A percentile compares a stretch with the other conserved stretches of the same genome.
Evolutionary conservation across 2,329 filamentous ascomycete species (phyloP).

Genomic region (Pseudogymnoascus destructans): DNA sequence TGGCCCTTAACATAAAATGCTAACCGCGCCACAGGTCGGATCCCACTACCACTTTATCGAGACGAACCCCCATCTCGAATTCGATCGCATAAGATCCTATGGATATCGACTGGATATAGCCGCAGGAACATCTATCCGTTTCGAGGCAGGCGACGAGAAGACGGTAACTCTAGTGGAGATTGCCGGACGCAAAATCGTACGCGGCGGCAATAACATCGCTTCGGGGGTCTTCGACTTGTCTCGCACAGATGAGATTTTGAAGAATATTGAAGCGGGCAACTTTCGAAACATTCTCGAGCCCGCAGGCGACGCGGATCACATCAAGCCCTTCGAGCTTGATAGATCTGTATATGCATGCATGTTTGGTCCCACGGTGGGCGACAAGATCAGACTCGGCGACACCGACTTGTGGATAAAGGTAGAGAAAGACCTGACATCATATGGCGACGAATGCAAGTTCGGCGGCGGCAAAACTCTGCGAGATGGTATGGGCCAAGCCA

Average conservation of each 20-base stretch:
- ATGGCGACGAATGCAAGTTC: conserved; percentile 92
- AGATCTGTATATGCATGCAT: conserved; percentile 69
- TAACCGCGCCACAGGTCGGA: conserved; percentile 43
- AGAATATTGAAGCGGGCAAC: conserved; percentile 53
- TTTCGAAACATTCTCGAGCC: conserved; percentile 69
- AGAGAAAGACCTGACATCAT: conserved; percentile 70
- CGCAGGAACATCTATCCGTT: conserved; percentile 81
- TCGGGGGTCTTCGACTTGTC: conserved; percentile 54
- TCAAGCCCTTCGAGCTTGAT: conserved; percentile 58
- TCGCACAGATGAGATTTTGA: conserved; percentile 52
- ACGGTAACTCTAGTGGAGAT: conserved; percentile 86
- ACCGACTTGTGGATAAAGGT: conserved; percentile 87
- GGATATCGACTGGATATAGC: conserved; percentile 82
- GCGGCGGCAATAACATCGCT: conserved; percentile 72
- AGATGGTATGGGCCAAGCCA: conserved; percentile 92
- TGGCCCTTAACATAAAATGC: neutral
- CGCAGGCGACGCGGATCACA: conserved; percentile 34
- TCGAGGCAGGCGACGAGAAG: conserved; percentile 86
- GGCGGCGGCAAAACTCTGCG: conserved; percentile 87
- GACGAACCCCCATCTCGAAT: conserved; percentile 78
- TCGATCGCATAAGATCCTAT: conserved; percentile 71
- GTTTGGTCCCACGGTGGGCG: conserved; percentile 87
- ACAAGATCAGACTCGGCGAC: conserved; percentile 65
- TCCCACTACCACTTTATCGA: conserved; percentile 96
- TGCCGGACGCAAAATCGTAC: conserved; percentile 64